Percentiles rank a stretch among this genome's conserved stretches.
These are phyloP conservation scores for Jackrogersella minutella DNA, from an alignment of 495 filamentous ascomycete genomes.

Conservation along the genomic window DNA sequence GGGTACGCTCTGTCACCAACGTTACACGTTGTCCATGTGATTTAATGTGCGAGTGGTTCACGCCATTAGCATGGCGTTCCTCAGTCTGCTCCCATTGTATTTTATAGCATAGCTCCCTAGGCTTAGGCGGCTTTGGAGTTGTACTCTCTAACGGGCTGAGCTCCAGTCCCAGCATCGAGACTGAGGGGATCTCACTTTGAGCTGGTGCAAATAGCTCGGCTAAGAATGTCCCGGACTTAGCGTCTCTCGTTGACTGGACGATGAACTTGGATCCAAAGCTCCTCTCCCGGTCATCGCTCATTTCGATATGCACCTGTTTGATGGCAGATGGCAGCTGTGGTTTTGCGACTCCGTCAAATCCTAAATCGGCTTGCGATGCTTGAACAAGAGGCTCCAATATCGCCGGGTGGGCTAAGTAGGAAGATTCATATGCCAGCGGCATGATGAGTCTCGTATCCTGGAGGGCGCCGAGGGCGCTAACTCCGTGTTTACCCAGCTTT, in stretches of 20 bases:
- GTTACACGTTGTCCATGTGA: conserved; percentile 42
- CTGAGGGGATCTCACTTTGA: conserved; percentile 35
- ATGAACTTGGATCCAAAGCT: conserved; percentile 41
- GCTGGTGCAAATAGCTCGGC: conserved; percentile 45
- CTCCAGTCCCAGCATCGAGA: conserved; percentile 47
- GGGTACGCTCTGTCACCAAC: conserved; percentile 47
- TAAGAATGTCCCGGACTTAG: conserved; percentile 37
- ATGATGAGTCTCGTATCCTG: conserved; percentile 58
- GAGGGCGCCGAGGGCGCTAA: conserved; percentile 47
- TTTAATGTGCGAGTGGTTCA: conserved; percentile 24
- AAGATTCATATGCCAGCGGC: conserved; percentile 56
- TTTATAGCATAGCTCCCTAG: conserved; percentile 53
- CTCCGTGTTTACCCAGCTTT: conserved; percentile 40
- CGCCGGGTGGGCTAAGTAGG: conserved; percentile 56
- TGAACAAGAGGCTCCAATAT: conserved; percentile 58
- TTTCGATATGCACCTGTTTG: conserved; percentile 43
- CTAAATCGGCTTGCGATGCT: conserved; percentile 42
- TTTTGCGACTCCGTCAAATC: conserved; percentile 7
- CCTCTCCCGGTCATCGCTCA: conserved; percentile 41
- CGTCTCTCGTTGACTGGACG: conserved; percentile 41
- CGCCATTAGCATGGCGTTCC: conserved; percentile 23
- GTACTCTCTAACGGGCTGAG: conserved; percentile 28
- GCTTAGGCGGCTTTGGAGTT: neutral
- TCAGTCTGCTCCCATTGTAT: conserved; percentile 53
- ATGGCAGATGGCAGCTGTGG: conserved; percentile 38